phyloP scores from a whole-genome alignment of 805 yeast genomes.

The Myxozyma neotropica region DNA sequence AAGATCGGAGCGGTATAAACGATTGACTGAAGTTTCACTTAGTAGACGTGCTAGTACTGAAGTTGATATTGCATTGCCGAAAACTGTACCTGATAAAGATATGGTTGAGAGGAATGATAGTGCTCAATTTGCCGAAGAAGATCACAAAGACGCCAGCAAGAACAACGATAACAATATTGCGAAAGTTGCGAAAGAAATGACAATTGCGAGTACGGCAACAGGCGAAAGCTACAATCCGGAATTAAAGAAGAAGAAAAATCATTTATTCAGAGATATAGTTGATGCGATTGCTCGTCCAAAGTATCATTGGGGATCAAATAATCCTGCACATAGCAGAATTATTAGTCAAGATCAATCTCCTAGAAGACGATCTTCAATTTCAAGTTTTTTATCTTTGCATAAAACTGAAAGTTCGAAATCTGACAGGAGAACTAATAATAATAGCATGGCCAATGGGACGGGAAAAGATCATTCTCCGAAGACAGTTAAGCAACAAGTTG shows the following conservation, averaged over 20 bases:
- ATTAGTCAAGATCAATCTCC: not conserved
- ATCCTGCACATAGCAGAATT: not conserved
- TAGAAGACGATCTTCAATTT: conserved; percentile 5
- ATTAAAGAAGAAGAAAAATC: not conserved
- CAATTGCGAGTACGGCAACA: too few species aligned
- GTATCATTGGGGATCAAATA: not conserved
- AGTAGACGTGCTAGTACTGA: conserved; percentile 12
- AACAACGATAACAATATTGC: too few species aligned
- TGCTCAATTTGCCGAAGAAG: too few species aligned
- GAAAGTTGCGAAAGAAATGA: too few species aligned
- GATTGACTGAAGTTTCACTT: conserved; percentile 11
- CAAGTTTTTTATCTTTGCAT: conserved; percentile 7
- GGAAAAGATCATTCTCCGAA: not conserved
- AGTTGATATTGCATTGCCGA: conserved; percentile 1
- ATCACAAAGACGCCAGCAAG: too few species aligned
- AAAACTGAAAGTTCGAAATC: not conserved
- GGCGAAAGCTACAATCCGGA: too few species aligned
- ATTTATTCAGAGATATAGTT: conserved; percentile 1
- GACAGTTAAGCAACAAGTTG: not conserved
- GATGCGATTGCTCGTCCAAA: not conserved
- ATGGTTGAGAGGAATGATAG: too few species aligned
- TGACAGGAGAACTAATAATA: not conserved
- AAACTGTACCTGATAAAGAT: not conserved
- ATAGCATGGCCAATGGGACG: not conserved
- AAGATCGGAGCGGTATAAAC: conserved; percentile 3